Conservation (phyloP, 2,329 filamentous ascomycete genomes). For the Aspergillus neoniger region DNA sequence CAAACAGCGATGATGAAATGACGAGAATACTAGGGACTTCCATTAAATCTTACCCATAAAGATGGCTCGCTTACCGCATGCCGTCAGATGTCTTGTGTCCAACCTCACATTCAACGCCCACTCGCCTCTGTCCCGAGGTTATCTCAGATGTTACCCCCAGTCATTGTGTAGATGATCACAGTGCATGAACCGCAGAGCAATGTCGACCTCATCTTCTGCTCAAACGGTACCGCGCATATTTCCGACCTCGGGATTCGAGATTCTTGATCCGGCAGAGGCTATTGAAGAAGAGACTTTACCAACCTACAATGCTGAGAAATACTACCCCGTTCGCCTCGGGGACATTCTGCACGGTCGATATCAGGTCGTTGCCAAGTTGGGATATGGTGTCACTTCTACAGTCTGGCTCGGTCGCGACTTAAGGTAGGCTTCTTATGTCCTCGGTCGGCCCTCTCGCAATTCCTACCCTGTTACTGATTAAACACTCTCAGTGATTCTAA, state of each 20-base stretch:
- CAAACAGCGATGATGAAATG: neutral
- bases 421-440: too few species aligned
- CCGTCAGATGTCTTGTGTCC: neutral
- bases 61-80: neutral
- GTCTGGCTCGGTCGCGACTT: neutral
- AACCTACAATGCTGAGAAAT: slow-evolving; percentile 19
- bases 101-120: neutral
- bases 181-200: neutral
- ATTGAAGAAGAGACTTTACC: slow-evolving; percentile 25
- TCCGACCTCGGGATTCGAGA: neutral
- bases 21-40: neutral
- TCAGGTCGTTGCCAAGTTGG: slow-evolving; percentile 28
- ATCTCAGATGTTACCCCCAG: neutral
- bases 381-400: slow-evolving; percentile 20
- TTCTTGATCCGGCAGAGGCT: neutral
- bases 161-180: neutral
- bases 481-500: neutral
- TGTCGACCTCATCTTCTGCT: neutral
- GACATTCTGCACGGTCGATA: slow-evolving; percentile 27
- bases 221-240: neutral
- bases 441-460: too few species aligned
- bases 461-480: too few species aligned
- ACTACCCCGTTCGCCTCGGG: slow-evolving; percentile 26
- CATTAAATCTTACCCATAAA: neutral
- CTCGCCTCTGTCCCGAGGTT: neutral